Evolutionary conservation across 768 basidiomycete species (phyloP), one percentile per base, ranked within the genome.

Genomic region (Boletus bicolor): DNA sequence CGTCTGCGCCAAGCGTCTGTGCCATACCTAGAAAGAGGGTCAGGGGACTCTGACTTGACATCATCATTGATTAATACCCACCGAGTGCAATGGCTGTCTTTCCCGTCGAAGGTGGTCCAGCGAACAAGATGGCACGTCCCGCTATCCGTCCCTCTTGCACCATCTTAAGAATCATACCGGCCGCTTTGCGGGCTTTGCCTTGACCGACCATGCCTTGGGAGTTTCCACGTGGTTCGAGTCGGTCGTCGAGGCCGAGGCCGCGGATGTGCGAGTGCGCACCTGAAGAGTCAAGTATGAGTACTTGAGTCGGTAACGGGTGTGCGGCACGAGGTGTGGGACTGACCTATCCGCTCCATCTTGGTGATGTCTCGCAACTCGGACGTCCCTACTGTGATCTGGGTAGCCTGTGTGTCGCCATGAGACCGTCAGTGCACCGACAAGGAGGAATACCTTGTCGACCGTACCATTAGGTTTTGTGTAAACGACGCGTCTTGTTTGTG

Each of bases 1-100:
- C 96, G 65, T 98, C 97, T 10, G 87, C 65, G 0, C 97, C 97
- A 21, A 99, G 77, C 2, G 87, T 92, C 72, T 98, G 95, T 7
- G 97, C 93, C 95, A 98, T 97, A 51, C 91, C 95, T 93, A 53
- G 17, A 43, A 24, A 7, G 7, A 7, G 11, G 17, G 41, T 60
- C 21, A 55, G 51, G 1, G 8, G 24, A 28, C 26, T 28, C 26
- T 0, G 3, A 5, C 15, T 5, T 36, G 24, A 28, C 15, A 30
- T 2, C 8, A 28, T 3, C 9, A 14, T 28, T 7, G 26, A 4
- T 26, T 38, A 30, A 14, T 8, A 48, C 47, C 77, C 82, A 91
- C 94, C 96, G 73, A 98, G 82, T 6, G 96, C 97, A 66, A 99
- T 97, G 34, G 97, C 97, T 0, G 97, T 98, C 75, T 99, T 99